These are phyloP conservation scores for Shiraia bambusicola DNA, from an alignment of 2,329 filamentous ascomycete species.

Conservation along the genomic window DNA sequence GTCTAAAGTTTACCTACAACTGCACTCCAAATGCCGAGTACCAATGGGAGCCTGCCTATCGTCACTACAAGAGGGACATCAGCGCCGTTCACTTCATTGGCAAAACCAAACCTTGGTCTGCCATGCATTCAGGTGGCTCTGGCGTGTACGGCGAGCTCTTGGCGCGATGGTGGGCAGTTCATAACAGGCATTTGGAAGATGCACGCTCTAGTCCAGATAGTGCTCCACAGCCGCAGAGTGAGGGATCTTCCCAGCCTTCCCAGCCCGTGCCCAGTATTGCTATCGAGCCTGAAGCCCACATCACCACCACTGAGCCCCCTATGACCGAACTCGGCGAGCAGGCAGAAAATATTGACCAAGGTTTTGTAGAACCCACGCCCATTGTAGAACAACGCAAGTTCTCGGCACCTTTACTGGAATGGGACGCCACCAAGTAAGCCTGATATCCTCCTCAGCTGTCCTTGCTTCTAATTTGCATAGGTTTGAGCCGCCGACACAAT, in stretches of 20 bases:
- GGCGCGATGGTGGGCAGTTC: conserved; percentile 90
- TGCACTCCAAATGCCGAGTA: conserved; percentile 96
- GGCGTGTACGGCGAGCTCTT: conserved; percentile 80
- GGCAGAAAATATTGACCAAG: conserved; percentile 48
- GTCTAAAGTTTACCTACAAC: conserved; percentile 93
- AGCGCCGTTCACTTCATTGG: conserved; percentile 95
- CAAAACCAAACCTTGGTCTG: conserved; percentile 79
- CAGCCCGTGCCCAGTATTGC: conserved; percentile 21
- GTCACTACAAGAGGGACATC: conserved; percentile 87
- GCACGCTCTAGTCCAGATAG: conserved; percentile 3
- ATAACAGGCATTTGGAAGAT: conserved; percentile 74
- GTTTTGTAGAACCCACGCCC: conserved; percentile 46
- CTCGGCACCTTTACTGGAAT: conserved; percentile 60
- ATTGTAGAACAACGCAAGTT: conserved; percentile 54
- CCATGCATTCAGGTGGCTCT: conserved; percentile 50
- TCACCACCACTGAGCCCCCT: conserved; percentile 45
- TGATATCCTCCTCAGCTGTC: not conserved
- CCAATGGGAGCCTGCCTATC: conserved; percentile 94
- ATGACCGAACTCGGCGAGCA: conserved; percentile 47
- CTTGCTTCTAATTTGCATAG: conserved; percentile 20
- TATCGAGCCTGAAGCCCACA: conserved; percentile 33
- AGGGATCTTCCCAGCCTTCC: conserved; percentile 12
- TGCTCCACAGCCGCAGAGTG: conserved; percentile 7
- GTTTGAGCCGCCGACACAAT: conserved; percentile 58
- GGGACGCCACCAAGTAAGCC: conserved; percentile 63